Evolutionary conservation across 164 flowering plant genomes (phyloP).

Genomic region (Houttuynia cordata): DNA sequence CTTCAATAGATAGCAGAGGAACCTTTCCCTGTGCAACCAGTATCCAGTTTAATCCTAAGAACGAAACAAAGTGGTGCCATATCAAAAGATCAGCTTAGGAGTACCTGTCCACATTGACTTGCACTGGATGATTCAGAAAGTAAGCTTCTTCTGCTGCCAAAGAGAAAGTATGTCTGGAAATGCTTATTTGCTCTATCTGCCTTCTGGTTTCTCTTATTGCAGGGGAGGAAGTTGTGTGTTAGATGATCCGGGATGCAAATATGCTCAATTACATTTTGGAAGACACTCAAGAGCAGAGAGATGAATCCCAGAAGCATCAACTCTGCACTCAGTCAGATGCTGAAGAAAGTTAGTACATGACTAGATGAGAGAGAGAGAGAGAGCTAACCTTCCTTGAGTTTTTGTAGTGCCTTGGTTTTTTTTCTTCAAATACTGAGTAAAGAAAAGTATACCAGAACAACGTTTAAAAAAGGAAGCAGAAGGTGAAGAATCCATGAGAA

Average conservation of each 20-base stretch:
- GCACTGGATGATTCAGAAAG: slow-evolving; percentile 19
- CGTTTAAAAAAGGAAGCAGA: too few species aligned
- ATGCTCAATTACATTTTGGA: slow-evolving; percentile 27
- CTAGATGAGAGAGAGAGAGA: background rate
- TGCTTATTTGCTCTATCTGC: background rate
- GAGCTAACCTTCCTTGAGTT: slow-evolving; percentile 66
- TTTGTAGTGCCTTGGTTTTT: slow-evolving; percentile 66
- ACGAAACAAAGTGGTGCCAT: too few species aligned
- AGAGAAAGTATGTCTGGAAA: background rate
- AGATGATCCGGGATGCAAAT: slow-evolving; percentile 33
- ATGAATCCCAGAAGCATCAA: slow-evolving; percentile 81
- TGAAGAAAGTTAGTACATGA: background rate
- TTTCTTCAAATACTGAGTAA: slow-evolving; percentile 39
- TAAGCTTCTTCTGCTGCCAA: slow-evolving; percentile 10
- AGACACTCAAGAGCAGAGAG: slow-evolving; percentile 51
- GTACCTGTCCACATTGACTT: slow-evolving; percentile 21
- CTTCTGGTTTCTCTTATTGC: slow-evolving; percentile 11
- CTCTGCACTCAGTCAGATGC: slow-evolving; percentile 34
- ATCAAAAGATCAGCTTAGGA: too few species aligned
- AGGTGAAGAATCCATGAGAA: too few species aligned
- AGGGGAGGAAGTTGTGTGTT: slow-evolving; percentile 38
- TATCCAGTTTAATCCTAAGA: too few species aligned
- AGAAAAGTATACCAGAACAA: too few species aligned
- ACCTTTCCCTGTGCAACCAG: slow-evolving; percentile 45
- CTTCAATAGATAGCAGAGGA: slow-evolving; percentile 55